phyloP scores from a whole-genome alignment of 140 eudicot species.

The Bidens hawaiensis region DNA sequence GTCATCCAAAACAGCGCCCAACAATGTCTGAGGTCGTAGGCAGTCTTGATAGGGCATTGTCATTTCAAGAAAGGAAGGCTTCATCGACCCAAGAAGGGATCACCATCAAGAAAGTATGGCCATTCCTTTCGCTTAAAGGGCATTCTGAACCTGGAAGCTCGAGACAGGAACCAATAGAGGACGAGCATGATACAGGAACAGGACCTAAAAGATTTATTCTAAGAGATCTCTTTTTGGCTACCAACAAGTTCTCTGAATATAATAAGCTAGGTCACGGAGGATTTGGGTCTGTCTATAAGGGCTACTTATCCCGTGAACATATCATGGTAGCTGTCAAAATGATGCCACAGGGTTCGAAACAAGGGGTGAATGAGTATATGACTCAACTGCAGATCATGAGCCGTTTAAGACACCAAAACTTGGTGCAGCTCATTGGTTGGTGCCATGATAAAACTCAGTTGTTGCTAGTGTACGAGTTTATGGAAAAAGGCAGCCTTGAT shows the following conservation, averaged over 20 bases:
- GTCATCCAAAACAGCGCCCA: not conserved
- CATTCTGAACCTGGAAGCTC: not conserved
- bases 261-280: too few species aligned
- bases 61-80: not conserved
- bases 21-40: conserved; percentile 3
- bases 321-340: not conserved
- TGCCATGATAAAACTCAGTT: too few species aligned
- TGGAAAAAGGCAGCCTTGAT: not conserved
- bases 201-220: too few species aligned
- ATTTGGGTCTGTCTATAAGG: too few species aligned
- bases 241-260: too few species aligned
- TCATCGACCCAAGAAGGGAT: not conserved
- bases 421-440: too few species aligned
- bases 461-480: not conserved
- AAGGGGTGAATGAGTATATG: too few species aligned
- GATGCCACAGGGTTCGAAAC: too few species aligned
- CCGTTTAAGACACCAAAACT: too few species aligned
- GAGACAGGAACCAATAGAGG: not conserved
- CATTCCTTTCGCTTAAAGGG: not conserved
- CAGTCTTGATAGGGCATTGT: conserved; percentile 2
- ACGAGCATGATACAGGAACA: not conserved
- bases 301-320: not conserved
- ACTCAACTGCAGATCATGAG: too few species aligned
- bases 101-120: not conserved
- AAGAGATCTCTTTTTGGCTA: too few species aligned